phyloP scores from a whole-genome alignment of 805 yeast species.

The Candida xyloterini region DNA sequence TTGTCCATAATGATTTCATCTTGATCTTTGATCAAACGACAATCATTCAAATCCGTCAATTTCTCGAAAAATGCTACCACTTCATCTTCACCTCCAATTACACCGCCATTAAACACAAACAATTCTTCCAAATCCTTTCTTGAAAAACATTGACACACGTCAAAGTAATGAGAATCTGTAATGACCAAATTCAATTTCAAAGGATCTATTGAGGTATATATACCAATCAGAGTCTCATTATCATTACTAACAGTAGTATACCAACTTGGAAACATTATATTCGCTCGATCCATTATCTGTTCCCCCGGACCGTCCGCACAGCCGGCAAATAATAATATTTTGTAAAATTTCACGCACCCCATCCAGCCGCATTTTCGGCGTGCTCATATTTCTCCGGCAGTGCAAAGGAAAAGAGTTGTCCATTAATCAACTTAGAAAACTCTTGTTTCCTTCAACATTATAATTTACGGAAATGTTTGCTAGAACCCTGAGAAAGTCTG shows the following conservation, averaged over 20 bases:
- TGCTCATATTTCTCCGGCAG: constrained; percentile 8
- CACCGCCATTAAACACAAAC: constrained; percentile 12
- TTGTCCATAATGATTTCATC: constrained; percentile 1
- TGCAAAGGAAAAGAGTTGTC: constrained; percentile 14
- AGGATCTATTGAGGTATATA: constrained; percentile 1
- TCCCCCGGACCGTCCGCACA: constrained; percentile 10
- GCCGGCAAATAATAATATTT: constrained; percentile 3
- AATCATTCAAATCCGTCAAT: constrained; percentile 1
- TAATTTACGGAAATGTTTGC: constrained; percentile 21
- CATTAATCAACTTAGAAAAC: constrained; percentile 3
- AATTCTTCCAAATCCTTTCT: constrained; percentile 3
- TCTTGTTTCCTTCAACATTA: constrained; percentile 7
- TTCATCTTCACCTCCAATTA: constrained; percentile 6
- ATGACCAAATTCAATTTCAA: constrained; percentile 5
- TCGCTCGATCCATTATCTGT: not conserved
- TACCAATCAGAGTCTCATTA: constrained; percentile 1
- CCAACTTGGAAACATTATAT: constrained; percentile 1
- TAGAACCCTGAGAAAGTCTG: constrained; percentile 20
- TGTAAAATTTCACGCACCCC: constrained; percentile 4
- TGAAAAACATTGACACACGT: constrained; percentile 5
- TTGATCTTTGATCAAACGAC: not conserved
- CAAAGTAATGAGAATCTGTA: constrained; percentile 6
- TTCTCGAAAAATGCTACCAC: constrained; percentile 2
- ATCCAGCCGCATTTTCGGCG: constrained; percentile 10
- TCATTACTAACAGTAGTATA: constrained; percentile 1